Conservation (phyloP, 192 early-diverging fungal genomes). For the Chytriomyces sp. region DNA sequence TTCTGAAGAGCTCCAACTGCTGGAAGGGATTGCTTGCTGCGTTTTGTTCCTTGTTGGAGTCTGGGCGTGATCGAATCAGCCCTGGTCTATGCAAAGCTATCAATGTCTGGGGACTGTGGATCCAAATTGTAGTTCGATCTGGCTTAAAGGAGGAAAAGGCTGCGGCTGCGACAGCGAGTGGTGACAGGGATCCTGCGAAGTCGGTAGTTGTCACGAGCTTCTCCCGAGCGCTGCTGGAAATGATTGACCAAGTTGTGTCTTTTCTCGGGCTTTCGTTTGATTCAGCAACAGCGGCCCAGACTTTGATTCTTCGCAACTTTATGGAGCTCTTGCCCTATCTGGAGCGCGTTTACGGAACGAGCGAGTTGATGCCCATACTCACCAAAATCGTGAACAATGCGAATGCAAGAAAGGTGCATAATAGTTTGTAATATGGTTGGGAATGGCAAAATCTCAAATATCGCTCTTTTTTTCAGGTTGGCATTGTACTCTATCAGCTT, state of each 20-base stretch:
- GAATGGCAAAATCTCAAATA: not conserved
- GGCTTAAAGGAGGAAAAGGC: constrained; percentile 26
- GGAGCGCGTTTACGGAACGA: constrained; percentile 29
- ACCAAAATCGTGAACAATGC: constrained; percentile 42
- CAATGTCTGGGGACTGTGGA: constrained; percentile 64
- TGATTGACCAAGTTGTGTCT: not conserved
- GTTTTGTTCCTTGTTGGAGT: constrained; percentile 49
- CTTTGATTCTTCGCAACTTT: constrained; percentile 53
- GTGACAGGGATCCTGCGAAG: not conserved
- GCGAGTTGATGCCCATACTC: constrained; percentile 33
- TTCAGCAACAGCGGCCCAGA: constrained; percentile 56
- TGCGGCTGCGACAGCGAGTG: not conserved
- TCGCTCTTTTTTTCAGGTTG: constrained; percentile 18
- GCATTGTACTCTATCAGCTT: constrained; percentile 40
- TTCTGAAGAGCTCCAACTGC: constrained; percentile 42
- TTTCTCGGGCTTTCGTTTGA: constrained; percentile 13
- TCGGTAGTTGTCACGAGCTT: not conserved
- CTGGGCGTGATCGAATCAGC: constrained; percentile 26
- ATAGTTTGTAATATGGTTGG: not conserved
- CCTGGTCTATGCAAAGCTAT: constrained; percentile 56
- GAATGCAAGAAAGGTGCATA: constrained; percentile 18
- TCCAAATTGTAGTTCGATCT: constrained; percentile 28
- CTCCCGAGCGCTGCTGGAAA: not conserved
- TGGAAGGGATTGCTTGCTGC: constrained; percentile 37
- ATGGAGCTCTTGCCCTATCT: constrained; percentile 47